Evolutionary conservation across 2,329 filamentous ascomycete genomes (phyloP).

Genomic region (Aspergillus sp.): DNA sequence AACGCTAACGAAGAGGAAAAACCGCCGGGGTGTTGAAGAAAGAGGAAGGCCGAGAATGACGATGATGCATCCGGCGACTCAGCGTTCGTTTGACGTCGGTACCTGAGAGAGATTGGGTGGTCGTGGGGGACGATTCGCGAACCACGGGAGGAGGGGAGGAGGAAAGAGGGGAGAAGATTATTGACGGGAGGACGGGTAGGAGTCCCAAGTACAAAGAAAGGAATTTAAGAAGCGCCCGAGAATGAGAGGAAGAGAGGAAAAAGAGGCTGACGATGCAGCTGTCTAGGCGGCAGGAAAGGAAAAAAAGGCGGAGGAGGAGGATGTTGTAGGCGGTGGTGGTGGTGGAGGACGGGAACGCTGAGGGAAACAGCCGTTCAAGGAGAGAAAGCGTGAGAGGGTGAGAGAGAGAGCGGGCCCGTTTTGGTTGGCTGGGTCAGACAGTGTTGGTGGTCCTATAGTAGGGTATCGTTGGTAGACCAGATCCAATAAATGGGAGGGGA

Average conservation of each 20-base stretch:
- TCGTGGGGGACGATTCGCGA: slow-evolving; percentile 4
- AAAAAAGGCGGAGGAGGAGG: not conserved
- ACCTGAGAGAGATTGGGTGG: not conserved
- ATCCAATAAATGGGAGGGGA: too few species aligned
- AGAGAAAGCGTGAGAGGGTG: not conserved
- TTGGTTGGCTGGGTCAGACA: slow-evolving; percentile 5
- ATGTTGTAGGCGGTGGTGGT: not conserved
- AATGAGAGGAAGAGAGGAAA: not conserved
- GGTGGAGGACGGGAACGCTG: slow-evolving; percentile 1
- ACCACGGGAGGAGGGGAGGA: slow-evolving; percentile 2
- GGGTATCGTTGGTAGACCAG: too few species aligned
- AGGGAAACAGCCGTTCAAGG: slow-evolving; percentile 4
- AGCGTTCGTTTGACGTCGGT: not conserved
- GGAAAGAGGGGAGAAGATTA: slow-evolving; percentile 1
- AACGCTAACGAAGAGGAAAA: slow-evolving; percentile 19
- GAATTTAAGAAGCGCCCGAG: slow-evolving; percentile 3
- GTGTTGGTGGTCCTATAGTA: not conserved
- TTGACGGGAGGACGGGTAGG: slow-evolving; percentile 1
- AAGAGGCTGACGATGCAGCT: slow-evolving; percentile 5
- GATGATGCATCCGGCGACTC: slow-evolving; percentile 23
- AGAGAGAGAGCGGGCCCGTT: not conserved
- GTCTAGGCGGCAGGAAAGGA: not conserved
- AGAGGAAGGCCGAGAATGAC: slow-evolving; percentile 16
- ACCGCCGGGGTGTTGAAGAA: slow-evolving; percentile 20
- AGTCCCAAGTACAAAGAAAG: slow-evolving; percentile 2